Percentiles rank a stretch among this genome's conserved stretches.
These are phyloP conservation scores for Claviceps fusiformis DNA, from an alignment of 2,329 filamentous ascomycete species.

Conservation along the genomic window DNA sequence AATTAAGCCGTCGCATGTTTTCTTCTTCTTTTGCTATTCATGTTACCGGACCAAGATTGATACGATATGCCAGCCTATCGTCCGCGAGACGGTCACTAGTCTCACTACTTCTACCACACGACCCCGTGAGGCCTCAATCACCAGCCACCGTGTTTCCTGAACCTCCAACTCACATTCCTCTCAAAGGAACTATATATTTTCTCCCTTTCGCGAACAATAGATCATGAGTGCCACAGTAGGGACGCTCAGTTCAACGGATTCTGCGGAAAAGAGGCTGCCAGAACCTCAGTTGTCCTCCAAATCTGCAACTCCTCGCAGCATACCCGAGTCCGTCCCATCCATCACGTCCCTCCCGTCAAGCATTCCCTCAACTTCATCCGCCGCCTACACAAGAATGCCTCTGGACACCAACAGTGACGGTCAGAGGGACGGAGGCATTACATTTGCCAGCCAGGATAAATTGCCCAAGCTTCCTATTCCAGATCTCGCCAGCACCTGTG, in stretches of 20 bases:
- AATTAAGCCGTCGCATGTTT: background rate
- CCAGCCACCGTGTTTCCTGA: slow-evolving; percentile 59
- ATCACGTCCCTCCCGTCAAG: background rate
- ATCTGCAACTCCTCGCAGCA: slow-evolving; percentile 25
- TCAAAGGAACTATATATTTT: background rate
- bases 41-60: slow-evolving; percentile 24
- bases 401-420: slow-evolving; percentile 24
- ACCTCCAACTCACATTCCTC: slow-evolving; percentile 51
- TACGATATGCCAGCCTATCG: slow-evolving; percentile 61
- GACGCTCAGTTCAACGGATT: slow-evolving; percentile 47
- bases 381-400: slow-evolving; percentile 29
- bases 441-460: slow-evolving; percentile 77
- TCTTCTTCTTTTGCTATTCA: background rate
- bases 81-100: slow-evolving; percentile 63
- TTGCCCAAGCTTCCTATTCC: slow-evolving; percentile 89
- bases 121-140: slow-evolving; percentile 70
- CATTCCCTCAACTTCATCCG: slow-evolving; percentile 11
- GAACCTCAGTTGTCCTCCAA: slow-evolving; percentile 17
- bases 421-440: slow-evolving; percentile 55
- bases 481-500: slow-evolving; percentile 63
- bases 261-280: slow-evolving; percentile 57
- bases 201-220: slow-evolving; percentile 14
- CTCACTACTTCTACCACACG: slow-evolving; percentile 75
- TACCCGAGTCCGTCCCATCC: slow-evolving; percentile 21
- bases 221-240: slow-evolving; percentile 24